phyloP scores from a whole-genome alignment of 495 filamentous ascomycete genomes.

The Penicillium ochrochloron region DNA sequence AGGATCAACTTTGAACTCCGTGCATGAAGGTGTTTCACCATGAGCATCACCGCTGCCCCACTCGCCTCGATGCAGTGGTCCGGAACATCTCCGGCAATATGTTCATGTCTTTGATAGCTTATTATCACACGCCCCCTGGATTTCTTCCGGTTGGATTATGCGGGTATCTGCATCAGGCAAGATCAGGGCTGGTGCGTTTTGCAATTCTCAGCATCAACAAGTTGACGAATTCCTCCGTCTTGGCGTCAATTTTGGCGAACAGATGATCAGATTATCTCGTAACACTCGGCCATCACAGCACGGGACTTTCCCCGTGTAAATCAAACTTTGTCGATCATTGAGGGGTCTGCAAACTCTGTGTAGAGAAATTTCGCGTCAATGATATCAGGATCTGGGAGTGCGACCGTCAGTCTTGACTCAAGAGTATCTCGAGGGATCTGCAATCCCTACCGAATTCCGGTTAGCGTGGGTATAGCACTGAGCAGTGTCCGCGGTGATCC shows the following conservation, averaged over 20 bases:
- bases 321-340: background rate
- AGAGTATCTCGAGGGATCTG: background rate
- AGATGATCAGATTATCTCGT: background rate
- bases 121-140: background rate
- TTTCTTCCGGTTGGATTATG: background rate
- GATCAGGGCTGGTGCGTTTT: background rate
- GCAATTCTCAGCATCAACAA: background rate
- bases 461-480: background rate
- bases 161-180: background rate
- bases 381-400: background rate
- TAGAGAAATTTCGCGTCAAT: constrained; percentile 2
- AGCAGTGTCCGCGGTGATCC: background rate
- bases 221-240: constrained; percentile 19
- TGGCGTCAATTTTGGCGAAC: constrained; percentile 8
- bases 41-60: constrained; percentile 21
- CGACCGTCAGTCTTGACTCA: background rate
- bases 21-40: constrained; percentile 31
- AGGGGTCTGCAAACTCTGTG: background rate
- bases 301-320: constrained; percentile 5
- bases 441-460: background rate
- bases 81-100: constrained; percentile 12
- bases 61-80: constrained; percentile 20
- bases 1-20: constrained; percentile 20
- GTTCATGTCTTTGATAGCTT: background rate
- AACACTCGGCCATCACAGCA: background rate